Evolutionary conservation across 2,329 filamentous ascomycete species (phyloP).

Genomic region (Conoideocrella luteorostrata): DNA sequence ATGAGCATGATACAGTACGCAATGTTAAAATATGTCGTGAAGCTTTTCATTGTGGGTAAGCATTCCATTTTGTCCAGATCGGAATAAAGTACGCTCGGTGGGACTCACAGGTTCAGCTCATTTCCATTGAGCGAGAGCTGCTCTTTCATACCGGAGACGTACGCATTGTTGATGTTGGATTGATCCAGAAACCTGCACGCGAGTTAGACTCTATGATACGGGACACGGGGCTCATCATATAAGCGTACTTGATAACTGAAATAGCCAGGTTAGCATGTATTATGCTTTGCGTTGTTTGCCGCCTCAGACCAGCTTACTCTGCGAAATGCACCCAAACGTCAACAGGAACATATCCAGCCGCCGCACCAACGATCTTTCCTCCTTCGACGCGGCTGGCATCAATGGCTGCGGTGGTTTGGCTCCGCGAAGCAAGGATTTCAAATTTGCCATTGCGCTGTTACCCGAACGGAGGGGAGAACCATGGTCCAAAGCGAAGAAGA

Average conservation of each 20-base stretch:
- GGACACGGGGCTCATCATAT: too few species aligned
- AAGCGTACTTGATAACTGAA: too few species aligned
- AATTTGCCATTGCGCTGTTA: too few species aligned
- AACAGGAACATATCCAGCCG: constrained; percentile 14
- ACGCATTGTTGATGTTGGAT: constrained; percentile 26
- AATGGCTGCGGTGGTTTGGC: background rate
- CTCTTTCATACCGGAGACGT: constrained; percentile 37
- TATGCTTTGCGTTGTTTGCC: too few species aligned
- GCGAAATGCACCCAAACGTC: constrained; percentile 27
- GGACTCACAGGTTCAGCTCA: constrained; percentile 12
- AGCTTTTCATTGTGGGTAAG: too few species aligned
- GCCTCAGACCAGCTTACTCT: constrained; percentile 11
- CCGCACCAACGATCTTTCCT: constrained; percentile 4
- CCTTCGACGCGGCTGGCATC: background rate
- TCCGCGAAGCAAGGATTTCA: background rate
- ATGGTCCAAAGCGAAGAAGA: too few species aligned
- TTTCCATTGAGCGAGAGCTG: constrained; percentile 38
- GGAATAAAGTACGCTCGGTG: too few species aligned
- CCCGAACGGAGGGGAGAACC: too few species aligned
- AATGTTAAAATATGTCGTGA: constrained; percentile 46
- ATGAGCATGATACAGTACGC: constrained; percentile 48
- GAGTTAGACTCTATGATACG: too few species aligned
- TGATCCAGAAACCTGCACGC: constrained; percentile 26
- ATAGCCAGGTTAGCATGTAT: too few species aligned
- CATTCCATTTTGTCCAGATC: too few species aligned